Conservation (phyloP, 768 basidiomycete genomes). For the Hypholoma fasciculare region DNA sequence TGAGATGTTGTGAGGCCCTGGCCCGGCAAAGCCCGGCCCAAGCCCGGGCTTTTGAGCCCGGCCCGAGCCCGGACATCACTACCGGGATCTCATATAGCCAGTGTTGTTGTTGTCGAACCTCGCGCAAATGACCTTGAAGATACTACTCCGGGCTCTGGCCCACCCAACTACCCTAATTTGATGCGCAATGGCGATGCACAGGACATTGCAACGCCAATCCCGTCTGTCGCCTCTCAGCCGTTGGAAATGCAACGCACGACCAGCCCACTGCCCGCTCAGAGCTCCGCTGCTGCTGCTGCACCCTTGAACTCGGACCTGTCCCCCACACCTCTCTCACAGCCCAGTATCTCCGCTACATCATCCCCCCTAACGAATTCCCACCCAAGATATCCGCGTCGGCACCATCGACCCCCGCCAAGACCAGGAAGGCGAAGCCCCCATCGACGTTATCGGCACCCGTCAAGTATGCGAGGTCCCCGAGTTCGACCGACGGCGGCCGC, state of each 20-base stretch:
- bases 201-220: constrained; percentile 35
- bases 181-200: neutral
- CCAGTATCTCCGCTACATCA: constrained; percentile 14
- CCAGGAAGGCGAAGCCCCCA: no score
- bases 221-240: constrained; percentile 31
- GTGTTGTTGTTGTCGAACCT: no score
- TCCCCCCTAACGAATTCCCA: constrained; percentile 10
- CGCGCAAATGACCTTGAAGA: no score
- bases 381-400: constrained; percentile 12
- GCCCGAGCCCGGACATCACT: no score
- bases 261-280: constrained; percentile 11
- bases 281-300: constrained; percentile 17
- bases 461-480: neutral
- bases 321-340: constrained; percentile 12
- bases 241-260: constrained; percentile 37
- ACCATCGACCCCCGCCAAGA: neutral
- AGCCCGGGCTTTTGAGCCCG: no score
- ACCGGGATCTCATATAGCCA: no score
- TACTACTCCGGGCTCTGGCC: neutral
- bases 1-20: no score
- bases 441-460: constrained; percentile 3
- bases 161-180: no score
- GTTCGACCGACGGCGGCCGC: constrained; percentile 15
- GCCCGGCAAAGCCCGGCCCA: no score
- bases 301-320: constrained; percentile 34